These are phyloP conservation scores for Trichothecium sympodiale DNA, from an alignment of 2,329 filamentous ascomycete genomes.

Conservation along the genomic window DNA sequence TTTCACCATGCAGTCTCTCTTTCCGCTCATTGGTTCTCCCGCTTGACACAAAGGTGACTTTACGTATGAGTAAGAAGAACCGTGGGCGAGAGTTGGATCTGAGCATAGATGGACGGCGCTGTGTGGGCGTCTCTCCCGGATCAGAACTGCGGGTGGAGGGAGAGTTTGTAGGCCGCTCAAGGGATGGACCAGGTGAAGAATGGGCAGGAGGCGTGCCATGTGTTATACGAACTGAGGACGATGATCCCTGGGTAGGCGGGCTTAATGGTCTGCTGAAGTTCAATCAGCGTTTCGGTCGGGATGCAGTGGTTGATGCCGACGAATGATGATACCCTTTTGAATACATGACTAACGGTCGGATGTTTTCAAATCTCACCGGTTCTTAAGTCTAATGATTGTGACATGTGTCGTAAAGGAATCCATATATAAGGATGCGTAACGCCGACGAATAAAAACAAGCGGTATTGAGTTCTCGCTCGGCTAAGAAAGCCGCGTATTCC, in stretches of 20 bases:
- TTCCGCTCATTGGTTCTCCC: constrained; percentile 88
- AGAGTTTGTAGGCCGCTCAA: constrained; percentile 53
- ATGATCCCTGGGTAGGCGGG: constrained; percentile 95
- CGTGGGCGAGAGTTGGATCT: constrained; percentile 68
- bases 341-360: no score
- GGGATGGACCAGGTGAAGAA: constrained; percentile 24
- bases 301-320: constrained; percentile 15
- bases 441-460: no score
- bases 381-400: no score
- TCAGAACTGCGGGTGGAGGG: constrained; percentile 84
- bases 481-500: no score
- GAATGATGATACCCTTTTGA: no score
- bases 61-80: constrained; percentile 74
- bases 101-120: constrained; percentile 66
- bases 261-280: constrained; percentile 92
- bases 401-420: no score
- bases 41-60: constrained; percentile 69
- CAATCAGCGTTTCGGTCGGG: constrained; percentile 81
- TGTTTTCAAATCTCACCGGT: no score
- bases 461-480: no score
- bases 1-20: constrained; percentile 82
- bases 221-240: constrained; percentile 65
- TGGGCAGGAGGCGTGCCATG: constrained; percentile 81
- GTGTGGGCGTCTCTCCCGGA: constrained; percentile 56
- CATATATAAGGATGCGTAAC: no score